A percentile compares a stretch with the other conserved stretches of the same genome.
These are phyloP conservation scores for Cyclocybe aegerita DNA, from an alignment of 768 basidiomycete species.

Conservation along the genomic window DNA sequence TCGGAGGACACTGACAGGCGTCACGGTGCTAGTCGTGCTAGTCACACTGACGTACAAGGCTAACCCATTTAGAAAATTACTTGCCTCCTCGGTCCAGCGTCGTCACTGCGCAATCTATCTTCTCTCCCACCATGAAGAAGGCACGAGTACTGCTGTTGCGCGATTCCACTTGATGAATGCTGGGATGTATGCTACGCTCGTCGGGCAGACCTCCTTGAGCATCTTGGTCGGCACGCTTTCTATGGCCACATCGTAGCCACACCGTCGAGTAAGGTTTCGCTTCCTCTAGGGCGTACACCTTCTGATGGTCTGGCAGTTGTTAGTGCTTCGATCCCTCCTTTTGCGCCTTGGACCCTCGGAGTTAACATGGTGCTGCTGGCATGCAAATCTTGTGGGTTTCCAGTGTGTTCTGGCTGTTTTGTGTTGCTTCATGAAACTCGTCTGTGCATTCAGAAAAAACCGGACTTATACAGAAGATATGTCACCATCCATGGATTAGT, in stretches of 20 bases:
- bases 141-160: slow-evolving; percentile 88
- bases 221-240: slow-evolving; percentile 71
- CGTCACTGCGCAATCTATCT: slow-evolving; percentile 12
- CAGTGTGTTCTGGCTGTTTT: slow-evolving; percentile 37
- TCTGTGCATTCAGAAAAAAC: slow-evolving; percentile 55
- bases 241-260: too few species aligned
- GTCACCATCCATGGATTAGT: slow-evolving; percentile 60
- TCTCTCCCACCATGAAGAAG: slow-evolving; percentile 43
- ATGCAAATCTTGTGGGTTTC: slow-evolving; percentile 82
- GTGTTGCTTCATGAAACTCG: neutral
- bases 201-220: slow-evolving; percentile 72
- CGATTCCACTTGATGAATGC: slow-evolving; percentile 88
- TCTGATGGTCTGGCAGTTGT: slow-evolving; percentile 55
- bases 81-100: slow-evolving; percentile 8
- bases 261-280: slow-evolving; percentile 62
- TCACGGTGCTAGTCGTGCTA: slow-evolving; percentile 7
- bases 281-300: slow-evolving; percentile 3
- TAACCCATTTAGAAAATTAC: slow-evolving; percentile 7
- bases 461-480: slow-evolving; percentile 66
- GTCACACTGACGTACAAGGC: slow-evolving; percentile 7
- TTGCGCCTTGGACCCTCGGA: slow-evolving; percentile 72
- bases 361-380: slow-evolving; percentile 67
- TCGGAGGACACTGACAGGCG: neutral
- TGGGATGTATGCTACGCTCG: slow-evolving; percentile 81
- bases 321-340: slow-evolving; percentile 79